Evolutionary conservation across 2,329 filamentous ascomycete genomes (phyloP), one percentile per base, ranked within the genome.

Genomic region (Venturia pyrina): DNA sequence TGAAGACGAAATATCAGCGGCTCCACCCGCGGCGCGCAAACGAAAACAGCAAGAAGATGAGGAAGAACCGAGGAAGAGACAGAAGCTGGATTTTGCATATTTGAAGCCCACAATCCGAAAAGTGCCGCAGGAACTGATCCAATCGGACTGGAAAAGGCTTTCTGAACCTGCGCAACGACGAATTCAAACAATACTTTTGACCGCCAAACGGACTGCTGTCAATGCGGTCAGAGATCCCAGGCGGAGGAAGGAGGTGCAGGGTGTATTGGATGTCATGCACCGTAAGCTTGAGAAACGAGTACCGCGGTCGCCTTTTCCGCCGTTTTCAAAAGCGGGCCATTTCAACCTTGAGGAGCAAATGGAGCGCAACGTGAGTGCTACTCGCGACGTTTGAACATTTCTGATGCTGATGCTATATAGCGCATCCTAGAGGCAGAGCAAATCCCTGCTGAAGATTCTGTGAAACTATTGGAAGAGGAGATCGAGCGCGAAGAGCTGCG

Each of bases 291-390:
- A 82, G 44, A 81, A 78, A 61, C 87, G 87, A 71, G 76, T 90
- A 6, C 75, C 79, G 19, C 82, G 81, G 43, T 78, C 89, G 63
- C 87, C 87, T n/a, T 89, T 91, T 71, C 88, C 88, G 0, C 85
- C 84, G 0, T 79, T 82, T 2, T 75, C 76, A 53, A 75, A 75
- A 64, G 79, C 77, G 8, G 78, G 80, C 19, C 80, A 84, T 62
- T 83, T 91, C 60, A 82, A 89, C 70, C 87, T 87, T 68, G 87
- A 90, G 72, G 83, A 81, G 70, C 82, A 87, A 17, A 77, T 88
- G 10, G 83, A 87, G 70, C 82, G 82, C n/a, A 84, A 84, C 68
- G 72, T 73, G 40, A 68, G 73, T 37, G 65, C 10, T 50, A 10
- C 59, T 63, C 13, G 17, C 7, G n/a, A 21, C 53, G 17, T 53